Evolutionary conservation across 805 yeast species (phyloP), one percentile per base, ranked within the genome.

Genomic region (Huiozyma naganishii): DNA sequence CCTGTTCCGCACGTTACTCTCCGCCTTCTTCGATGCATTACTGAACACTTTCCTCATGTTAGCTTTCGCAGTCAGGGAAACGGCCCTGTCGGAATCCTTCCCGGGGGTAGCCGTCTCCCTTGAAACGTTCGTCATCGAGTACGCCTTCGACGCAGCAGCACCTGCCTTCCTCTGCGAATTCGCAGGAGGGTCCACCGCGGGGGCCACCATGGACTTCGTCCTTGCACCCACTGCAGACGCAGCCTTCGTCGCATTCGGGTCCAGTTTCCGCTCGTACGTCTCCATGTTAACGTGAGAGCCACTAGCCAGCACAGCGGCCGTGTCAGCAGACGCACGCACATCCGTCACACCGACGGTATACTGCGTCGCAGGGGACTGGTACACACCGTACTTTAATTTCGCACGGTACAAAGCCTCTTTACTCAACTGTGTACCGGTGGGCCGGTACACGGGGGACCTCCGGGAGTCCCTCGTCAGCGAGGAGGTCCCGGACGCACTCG

Each of bases 381-480:
- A 48, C 5, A 76, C 69, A 29, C 89, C 89, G 52, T 79, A 80
- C 54, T 76, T 81, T 57, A 80, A 64, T 52, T 79, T 80, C 44
- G 86, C 89, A 52, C 76, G 80, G 65, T 83, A 83, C 44, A 80
- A 64, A 6, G 92, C 92, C 58, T 80, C 85, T 52, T 75, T 77
- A 36, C 86, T 78, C 45, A 83, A 68, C 8, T 85, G 87, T 53
- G 76, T 77, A 7, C 86, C 89, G 50, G 76, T 70, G 39, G 77
- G 70, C 57, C 81, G 87, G 60, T 83, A 83, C 42, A 76, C 79
- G 3, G 36, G 38, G 2, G 38, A 7, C 6, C 10, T 7, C 7
- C 39, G 32, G 5, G 34, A 41, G 23, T 17, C 23, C 27, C 36
- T 40, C 30, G 32, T 37, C 29, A 41, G 5, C 11, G 17, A 11